phyloP scores from a whole-genome alignment of 345 rosid genomes.

The Toxicodendron radicans region DNA sequence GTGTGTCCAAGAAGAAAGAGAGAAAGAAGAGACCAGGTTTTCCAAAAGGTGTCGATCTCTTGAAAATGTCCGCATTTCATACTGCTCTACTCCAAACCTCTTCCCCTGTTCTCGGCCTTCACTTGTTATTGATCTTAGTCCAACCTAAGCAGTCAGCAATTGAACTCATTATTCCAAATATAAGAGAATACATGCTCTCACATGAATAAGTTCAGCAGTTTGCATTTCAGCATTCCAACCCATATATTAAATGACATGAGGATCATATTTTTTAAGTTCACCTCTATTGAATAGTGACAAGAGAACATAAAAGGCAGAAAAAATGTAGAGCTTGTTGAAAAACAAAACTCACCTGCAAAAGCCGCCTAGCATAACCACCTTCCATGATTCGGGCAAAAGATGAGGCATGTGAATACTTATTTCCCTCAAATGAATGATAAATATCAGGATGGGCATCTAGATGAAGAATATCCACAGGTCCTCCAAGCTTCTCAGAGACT shows the following conservation, averaged over 20 bases:
- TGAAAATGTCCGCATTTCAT: constrained; percentile 89
- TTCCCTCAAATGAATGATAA: constrained; percentile 85
- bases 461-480: constrained; percentile 95
- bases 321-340: background rate
- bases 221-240: background rate
- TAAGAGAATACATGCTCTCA: constrained; percentile 9
- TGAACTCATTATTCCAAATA: background rate
- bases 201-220: background rate
- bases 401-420: constrained; percentile 93
- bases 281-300: background rate
- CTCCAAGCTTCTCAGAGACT: constrained; percentile 92
- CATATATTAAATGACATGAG: background rate
- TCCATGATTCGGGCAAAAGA: constrained; percentile 99
- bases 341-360: constrained; percentile 67
- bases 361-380: constrained; percentile 88
- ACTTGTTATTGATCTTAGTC: constrained; percentile 78
- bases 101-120: constrained; percentile 96
- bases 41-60: constrained; percentile 71
- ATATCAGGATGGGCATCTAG: constrained; percentile 99
- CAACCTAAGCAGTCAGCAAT: constrained; percentile 57
- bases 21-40: constrained; percentile 67
- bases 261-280: background rate
- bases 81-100: constrained; percentile 93
- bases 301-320: background rate
- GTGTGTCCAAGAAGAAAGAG: background rate